Percentiles rank a stretch among this genome's conserved stretches.
Evolutionary conservation across 106 monocot genomes (phyloP).

Genomic region (Allium fistulosum): DNA sequence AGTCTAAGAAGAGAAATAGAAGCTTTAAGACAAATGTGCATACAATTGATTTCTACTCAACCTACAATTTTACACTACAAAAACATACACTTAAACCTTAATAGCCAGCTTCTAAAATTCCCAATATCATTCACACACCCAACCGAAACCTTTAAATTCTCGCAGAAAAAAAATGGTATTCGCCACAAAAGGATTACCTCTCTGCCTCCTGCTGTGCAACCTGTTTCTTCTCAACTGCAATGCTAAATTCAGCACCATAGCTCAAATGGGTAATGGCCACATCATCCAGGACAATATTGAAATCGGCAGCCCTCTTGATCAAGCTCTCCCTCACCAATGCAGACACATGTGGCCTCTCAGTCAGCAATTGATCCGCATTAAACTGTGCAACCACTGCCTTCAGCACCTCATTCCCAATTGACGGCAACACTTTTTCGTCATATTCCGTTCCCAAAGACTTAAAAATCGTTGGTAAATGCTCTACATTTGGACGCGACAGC

Average conservation of each 20-base stretch:
- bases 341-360: slow-evolving; percentile 57
- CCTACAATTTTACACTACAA: too few species aligned
- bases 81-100: too few species aligned
- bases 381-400: slow-evolving; percentile 72
- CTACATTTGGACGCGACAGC: slow-evolving; percentile 65
- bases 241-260: slow-evolving; percentile 57
- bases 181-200: slow-evolving; percentile 10
- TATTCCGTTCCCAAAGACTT: slow-evolving; percentile 82
- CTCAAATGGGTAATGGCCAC: slow-evolving; percentile 64
- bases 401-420: slow-evolving; percentile 79
- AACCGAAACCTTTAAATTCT: too few species aligned
- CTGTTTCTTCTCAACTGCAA: slow-evolving; percentile 78
- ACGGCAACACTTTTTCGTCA: slow-evolving; percentile 90
- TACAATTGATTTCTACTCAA: too few species aligned
- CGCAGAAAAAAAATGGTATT: too few species aligned
- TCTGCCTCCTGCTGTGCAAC: slow-evolving; percentile 90
- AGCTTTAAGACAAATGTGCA: too few species aligned
- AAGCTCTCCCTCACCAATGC: slow-evolving; percentile 49
- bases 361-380: slow-evolving; percentile 76
- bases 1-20: too few species aligned
- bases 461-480: slow-evolving; percentile 65
- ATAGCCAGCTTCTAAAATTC: too few species aligned
- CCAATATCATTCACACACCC: too few species aligned
- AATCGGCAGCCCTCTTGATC: slow-evolving; percentile 37
- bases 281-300: slow-evolving; percentile 63